phyloP scores from a whole-genome alignment of 2,329 filamentous ascomycete genomes.

The Colletotrichum sp. region DNA sequence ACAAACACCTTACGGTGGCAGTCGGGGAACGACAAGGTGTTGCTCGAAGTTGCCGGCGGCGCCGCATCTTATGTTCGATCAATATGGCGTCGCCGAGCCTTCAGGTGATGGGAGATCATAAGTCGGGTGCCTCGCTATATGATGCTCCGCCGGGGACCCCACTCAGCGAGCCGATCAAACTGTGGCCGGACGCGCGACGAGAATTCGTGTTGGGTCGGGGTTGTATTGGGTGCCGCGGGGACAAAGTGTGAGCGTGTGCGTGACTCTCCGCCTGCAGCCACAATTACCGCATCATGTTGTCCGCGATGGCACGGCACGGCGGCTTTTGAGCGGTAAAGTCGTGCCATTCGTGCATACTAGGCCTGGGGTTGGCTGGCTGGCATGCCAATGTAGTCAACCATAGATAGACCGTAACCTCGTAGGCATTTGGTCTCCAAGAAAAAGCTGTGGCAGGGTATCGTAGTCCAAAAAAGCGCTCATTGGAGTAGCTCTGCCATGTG shows the following conservation, averaged over 20 bases:
- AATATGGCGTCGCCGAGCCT: background rate
- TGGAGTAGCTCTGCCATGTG: background rate
- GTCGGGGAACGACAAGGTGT: background rate
- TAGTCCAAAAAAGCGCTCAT: background rate
- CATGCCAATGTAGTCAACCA: background rate
- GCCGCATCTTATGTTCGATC: background rate
- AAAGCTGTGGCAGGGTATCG: background rate
- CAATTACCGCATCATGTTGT: background rate
- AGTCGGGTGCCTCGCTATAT: constrained; percentile 17
- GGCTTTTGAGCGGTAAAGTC: background rate
- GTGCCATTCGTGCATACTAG: background rate
- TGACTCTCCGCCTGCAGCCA: background rate
- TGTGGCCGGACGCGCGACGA: background rate
- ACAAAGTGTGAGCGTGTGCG: background rate
- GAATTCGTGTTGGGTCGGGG: background rate
- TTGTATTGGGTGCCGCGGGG: constrained; percentile 1
- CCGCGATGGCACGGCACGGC: background rate
- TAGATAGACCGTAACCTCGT: background rate
- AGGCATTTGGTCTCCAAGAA: background rate
- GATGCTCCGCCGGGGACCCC: constrained; percentile 7
- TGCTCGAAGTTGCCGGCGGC: background rate
- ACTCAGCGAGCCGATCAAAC: constrained; percentile 12
- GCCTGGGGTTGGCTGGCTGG: background rate
- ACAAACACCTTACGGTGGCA: background rate
- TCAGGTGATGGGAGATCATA: constrained; percentile 20